Percentiles rank a stretch among this genome's conserved stretches.
These are phyloP conservation scores for Diaporthe amygdali DNA, from an alignment of 2,329 filamentous ascomycete species.

Conservation along the genomic window DNA sequence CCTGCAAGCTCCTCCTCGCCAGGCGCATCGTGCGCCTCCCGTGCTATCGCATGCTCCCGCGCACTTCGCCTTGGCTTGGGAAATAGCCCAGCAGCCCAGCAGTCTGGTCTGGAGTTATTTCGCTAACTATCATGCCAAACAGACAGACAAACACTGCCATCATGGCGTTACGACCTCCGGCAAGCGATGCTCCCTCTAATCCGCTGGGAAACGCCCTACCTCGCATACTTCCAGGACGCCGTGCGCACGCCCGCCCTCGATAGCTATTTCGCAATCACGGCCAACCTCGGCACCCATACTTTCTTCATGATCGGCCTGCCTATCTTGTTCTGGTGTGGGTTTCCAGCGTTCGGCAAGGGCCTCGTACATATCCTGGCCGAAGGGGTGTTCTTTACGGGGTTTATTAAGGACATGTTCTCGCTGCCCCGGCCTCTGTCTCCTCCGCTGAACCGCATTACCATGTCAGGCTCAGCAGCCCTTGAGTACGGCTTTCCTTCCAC, in stretches of 20 bases:
- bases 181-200: slow-evolving; percentile 84
- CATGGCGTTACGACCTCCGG: slow-evolving; percentile 87
- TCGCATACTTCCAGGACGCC: slow-evolving; percentile 82
- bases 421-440: slow-evolving; percentile 91
- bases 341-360: slow-evolving; percentile 82
- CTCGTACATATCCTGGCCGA: slow-evolving; percentile 77
- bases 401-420: slow-evolving; percentile 92
- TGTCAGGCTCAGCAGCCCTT: slow-evolving; percentile 93
- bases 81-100: neutral
- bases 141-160: slow-evolving; percentile 84
- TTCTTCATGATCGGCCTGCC: slow-evolving; percentile 98
- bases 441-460: slow-evolving; percentile 91
- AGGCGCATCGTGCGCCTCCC: neutral
- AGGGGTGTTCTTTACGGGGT: slow-evolving; percentile 88
- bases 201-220: slow-evolving; percentile 92
- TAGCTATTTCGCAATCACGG: slow-evolving; percentile 95
- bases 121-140: slow-evolving; percentile 22
- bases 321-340: slow-evolving; percentile 96
- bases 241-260: slow-evolving; percentile 85
- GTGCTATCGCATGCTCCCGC: slow-evolving; percentile 1
- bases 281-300: slow-evolving; percentile 95
- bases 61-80: neutral
- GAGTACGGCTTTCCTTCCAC: slow-evolving; percentile 98
- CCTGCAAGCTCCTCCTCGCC: neutral
- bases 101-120: neutral